Conservation (phyloP, 2,329 filamentous ascomycete species). For the Colletotrichum sp. region DNA sequence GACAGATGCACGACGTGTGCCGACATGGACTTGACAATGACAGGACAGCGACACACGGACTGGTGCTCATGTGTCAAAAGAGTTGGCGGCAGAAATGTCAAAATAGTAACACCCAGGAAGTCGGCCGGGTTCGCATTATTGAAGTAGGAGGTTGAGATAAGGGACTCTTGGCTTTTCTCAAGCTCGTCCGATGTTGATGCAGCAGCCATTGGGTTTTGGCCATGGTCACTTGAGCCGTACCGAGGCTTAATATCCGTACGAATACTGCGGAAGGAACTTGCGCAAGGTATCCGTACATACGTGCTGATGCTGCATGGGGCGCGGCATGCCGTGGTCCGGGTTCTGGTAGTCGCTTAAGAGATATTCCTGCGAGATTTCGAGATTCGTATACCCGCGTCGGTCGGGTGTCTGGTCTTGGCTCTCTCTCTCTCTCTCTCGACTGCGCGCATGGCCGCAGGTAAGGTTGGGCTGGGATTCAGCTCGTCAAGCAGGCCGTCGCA, state of each 20-base stretch:
- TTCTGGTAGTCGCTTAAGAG: background rate
- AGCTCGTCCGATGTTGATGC: constrained; percentile 9
- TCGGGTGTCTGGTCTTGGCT: background rate
- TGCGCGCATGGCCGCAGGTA: background rate
- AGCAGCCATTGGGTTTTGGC: background rate
- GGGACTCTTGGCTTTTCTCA: background rate
- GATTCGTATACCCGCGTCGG: background rate
- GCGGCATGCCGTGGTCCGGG: background rate
- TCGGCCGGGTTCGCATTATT: background rate
- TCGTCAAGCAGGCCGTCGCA: background rate
- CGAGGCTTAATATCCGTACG: background rate
- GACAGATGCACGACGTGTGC: background rate
- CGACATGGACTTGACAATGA: background rate
- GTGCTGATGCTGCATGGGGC: no score
- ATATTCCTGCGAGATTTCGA: background rate
- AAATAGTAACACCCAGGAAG: background rate
- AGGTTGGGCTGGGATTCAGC: background rate
- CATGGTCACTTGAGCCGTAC: background rate
- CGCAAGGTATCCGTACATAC: no score
- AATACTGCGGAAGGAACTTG: background rate
- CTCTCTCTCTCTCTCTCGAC: no score
- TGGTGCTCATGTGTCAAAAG: background rate
- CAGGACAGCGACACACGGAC: background rate
- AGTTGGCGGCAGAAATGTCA: background rate
- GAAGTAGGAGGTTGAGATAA: background rate